Conservation (phyloP, 2,329 filamentous ascomycete species). For the Trichoderma hamatum region DNA sequence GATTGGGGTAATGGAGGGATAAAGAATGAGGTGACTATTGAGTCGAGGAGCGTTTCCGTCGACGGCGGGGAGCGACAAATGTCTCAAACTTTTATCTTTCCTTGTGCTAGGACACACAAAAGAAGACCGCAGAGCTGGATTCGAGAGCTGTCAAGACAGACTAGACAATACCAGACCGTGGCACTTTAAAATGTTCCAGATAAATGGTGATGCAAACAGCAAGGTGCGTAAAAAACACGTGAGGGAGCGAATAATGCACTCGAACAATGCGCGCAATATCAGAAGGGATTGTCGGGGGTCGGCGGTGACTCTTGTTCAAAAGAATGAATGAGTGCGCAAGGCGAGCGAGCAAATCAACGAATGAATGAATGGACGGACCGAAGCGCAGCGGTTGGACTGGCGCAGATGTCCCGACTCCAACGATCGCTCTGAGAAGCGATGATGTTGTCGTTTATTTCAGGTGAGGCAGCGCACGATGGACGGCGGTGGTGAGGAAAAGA, state of each 20-base stretch:
- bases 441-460: constrained; percentile 19
- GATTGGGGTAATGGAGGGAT: constrained; percentile 32
- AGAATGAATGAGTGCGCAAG: constrained; percentile 11
- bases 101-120: constrained; percentile 24
- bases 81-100: constrained; percentile 31
- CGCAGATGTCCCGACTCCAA: constrained; percentile 18
- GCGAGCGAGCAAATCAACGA: not conserved
- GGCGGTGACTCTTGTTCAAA: constrained; percentile 7
- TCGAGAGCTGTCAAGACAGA: constrained; percentile 31
- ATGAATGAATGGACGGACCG: constrained; percentile 27
- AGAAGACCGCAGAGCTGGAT: constrained; percentile 33
- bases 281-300: constrained; percentile 10
- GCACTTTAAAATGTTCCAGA: not conserved
- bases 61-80: constrained; percentile 30
- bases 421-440: constrained; percentile 21
- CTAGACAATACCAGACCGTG: constrained; percentile 16
- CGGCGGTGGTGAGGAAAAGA: constrained; percentile 23
- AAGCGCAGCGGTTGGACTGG: constrained; percentile 19
- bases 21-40: constrained; percentile 36
- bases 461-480: constrained; percentile 13
- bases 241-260: constrained; percentile 29
- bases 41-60: constrained; percentile 31
- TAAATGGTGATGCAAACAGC: constrained; percentile 11
- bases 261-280: constrained; percentile 5
- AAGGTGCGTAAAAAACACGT: constrained; percentile 10